phyloP scores from a whole-genome alignment of 768 basidiomycete species.

The Sporobolomyces phaffii region DNA sequence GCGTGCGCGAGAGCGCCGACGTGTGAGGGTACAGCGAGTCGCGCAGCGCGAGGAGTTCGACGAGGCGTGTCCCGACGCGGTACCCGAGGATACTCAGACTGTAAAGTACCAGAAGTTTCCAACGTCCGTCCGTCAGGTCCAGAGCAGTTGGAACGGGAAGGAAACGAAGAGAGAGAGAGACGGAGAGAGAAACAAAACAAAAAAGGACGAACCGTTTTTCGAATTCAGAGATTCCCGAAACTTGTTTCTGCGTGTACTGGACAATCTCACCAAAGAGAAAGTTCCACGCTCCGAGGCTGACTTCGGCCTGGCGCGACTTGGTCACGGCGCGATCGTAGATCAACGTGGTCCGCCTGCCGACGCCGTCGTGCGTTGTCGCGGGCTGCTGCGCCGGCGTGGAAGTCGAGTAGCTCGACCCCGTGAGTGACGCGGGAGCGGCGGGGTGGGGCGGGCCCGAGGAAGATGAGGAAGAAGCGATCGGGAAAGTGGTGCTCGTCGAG shows the following conservation, averaged over 20 bases:
- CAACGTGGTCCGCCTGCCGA: not conserved
- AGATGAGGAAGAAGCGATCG: not conserved
- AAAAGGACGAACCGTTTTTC: constrained; percentile 66
- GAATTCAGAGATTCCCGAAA: constrained; percentile 87
- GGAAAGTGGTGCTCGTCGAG: not conserved
- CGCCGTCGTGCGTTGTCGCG: not conserved
- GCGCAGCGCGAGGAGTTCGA: constrained; percentile 81
- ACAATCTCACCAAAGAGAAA: constrained; percentile 92
- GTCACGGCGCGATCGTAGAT: constrained; percentile 86
- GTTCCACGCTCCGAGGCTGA: constrained; percentile 72
- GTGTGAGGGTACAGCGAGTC: constrained; percentile 52
- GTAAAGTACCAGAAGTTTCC: too few species aligned
- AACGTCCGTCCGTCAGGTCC: too few species aligned
- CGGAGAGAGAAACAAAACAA: not conserved
- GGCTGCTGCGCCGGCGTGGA: not conserved
- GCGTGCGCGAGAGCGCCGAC: constrained; percentile 29
- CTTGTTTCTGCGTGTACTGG: constrained; percentile 92
- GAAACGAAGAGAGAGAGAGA: not conserved
- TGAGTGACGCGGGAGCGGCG: too few species aligned
- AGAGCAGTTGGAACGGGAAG: too few species aligned
- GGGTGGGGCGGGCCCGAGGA: too few species aligned
- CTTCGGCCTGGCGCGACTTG: constrained; percentile 77
- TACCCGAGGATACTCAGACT: constrained; percentile 91
- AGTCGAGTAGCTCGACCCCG: too few species aligned
- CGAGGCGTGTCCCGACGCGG: constrained; percentile 75